Evolutionary conservation across 345 rosid genomes (phyloP), one percentile per base, ranked within the genome.

Genomic region (Aquilaria malaccensis): DNA sequence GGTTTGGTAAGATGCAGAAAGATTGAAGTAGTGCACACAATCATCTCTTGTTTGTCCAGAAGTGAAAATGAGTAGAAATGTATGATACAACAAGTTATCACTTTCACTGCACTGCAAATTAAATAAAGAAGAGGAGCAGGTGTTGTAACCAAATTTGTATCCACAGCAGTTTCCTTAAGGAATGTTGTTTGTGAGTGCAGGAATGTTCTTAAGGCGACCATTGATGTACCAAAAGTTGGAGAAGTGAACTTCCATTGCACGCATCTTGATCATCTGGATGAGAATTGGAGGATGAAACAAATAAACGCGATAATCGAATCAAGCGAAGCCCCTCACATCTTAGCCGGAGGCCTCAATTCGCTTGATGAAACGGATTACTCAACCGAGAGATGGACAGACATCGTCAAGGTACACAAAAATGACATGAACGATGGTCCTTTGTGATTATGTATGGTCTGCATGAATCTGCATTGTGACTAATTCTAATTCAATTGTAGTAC

Each of bases 261-360:
- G 33, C 88, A 81, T 70, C 88, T 89, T 12, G 98, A 93, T 63
- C 98, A 89, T 76, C 86, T 93, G 2, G 91, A 93, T 30, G 97
- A 93, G 71, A 80, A 60, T 4, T 89, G 98, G 98, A 60, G 98
- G 67, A 93, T 89, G 98, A 93, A 87, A 77, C 97, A 93, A 73
- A 79, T 93, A 4, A 69, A 86, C 58, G 83, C 97, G 3, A 84
- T 87, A 33, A 80, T 93, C 58, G 82, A 79, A 45, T 81, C 87
- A 1, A 77, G 61, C 33, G 80, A 81, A 33, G 85, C 77, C 12
- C 84, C 91, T 1, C 96, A 89, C 78, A 77, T 89, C 47, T 79
- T 89, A 46, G 94, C 88, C 3, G 92, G 98, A 9, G 90, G 92
- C 50, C 96, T 93, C 46, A 87, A 89, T 72, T 84, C 98, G 10